Evolutionary conservation across 208 protist species (phyloP), one percentile per base, ranked within the genome.

Genomic region (Trypanosoma mega): DNA sequence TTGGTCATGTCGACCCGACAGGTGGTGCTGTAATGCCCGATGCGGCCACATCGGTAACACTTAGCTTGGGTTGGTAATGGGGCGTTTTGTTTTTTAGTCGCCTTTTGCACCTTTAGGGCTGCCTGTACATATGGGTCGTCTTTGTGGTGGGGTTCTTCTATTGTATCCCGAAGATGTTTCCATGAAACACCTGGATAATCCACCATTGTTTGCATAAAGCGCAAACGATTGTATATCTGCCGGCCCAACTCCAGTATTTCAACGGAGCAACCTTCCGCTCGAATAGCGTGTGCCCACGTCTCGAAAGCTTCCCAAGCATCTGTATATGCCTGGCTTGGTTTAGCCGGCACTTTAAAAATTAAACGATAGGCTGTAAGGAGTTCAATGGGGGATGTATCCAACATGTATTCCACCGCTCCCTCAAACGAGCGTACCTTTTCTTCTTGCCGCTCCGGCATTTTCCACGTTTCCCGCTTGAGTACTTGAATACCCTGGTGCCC

Each of bases 81-180:
- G 12, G 12, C 6, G 12, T 16, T 16, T 39, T 39, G 34, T 39
- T 39, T 39, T 39, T 39, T 39, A 39, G 6, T 12, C 6, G 34
- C 12, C 34, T 39, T 39, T 12, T 39, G 34, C 6, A 39, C 12
- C 34, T 39, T 39, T 39, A 39, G 12, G 8, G 34, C 16, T 56
- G 20, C 27, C n/a, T 50, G n/a, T 34, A 54, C 23, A 55, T 50
- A 29, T 52, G 27, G 31, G 49, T 30, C 36, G 27, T 41, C 53
- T 41, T 26, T 66, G 9, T 52, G 47, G 14, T 56, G 12, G 12
- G 34, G 34, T 16, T 39, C 34, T 16, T 39, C 34, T 12, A 39
- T 12, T 39, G 34, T 39, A 39, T 39, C 12, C 34, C 12, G 34
- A 16, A 39, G 6, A 39, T 39, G 6, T 39, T 39, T 39, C 6